A percentile compares a stretch with the other conserved stretches of the same genome.
These are phyloP conservation scores for Solanum pimpinellifolium DNA, from an alignment of 257 asterid species.

Conservation along the genomic window DNA sequence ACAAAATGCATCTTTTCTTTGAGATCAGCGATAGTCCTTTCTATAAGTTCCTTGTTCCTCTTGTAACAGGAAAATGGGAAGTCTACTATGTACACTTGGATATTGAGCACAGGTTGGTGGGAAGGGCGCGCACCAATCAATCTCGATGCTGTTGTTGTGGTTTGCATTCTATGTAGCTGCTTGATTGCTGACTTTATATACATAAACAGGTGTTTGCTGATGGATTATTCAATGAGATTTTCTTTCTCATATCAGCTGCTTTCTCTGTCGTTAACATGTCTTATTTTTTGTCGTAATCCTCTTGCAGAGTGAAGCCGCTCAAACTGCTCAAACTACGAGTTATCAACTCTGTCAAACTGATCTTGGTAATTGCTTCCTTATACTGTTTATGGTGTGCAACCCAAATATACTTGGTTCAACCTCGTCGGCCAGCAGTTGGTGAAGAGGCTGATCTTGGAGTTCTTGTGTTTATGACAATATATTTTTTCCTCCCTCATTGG, in stretches of 20 bases:
- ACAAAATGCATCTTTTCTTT: background rate
- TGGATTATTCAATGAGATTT: background rate
- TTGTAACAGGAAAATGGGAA: constrained; percentile 71
- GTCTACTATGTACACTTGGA: constrained; percentile 76
- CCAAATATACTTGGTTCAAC: constrained; percentile 61
- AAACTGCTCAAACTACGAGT: constrained; percentile 25
- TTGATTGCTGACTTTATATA: constrained; percentile 64
- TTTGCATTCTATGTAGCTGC: constrained; percentile 40
- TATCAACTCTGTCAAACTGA: constrained; percentile 31
- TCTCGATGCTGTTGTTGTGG: constrained; percentile 59
- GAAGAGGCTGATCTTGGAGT: constrained; percentile 95
- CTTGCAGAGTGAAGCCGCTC: constrained; percentile 40
- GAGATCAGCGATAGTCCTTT: background rate
- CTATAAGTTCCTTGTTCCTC: background rate
- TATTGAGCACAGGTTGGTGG: constrained; percentile 97
- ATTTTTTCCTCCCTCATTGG: constrained; percentile 74
- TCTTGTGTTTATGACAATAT: constrained; percentile 46
- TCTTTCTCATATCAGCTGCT: background rate
- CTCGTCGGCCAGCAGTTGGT: constrained; percentile 80
- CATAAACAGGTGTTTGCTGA: constrained; percentile 47
- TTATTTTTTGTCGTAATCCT: background rate
- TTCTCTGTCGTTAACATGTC: background rate
- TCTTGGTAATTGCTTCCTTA: constrained; percentile 24
- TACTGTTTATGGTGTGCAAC: constrained; percentile 75
- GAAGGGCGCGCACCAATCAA: constrained; percentile 55